A percentile compares a stretch with the other conserved stretches of the same genome.
Conservation (phyloP, 208 protist genomes). For the Crithidia bombi region DNA sequence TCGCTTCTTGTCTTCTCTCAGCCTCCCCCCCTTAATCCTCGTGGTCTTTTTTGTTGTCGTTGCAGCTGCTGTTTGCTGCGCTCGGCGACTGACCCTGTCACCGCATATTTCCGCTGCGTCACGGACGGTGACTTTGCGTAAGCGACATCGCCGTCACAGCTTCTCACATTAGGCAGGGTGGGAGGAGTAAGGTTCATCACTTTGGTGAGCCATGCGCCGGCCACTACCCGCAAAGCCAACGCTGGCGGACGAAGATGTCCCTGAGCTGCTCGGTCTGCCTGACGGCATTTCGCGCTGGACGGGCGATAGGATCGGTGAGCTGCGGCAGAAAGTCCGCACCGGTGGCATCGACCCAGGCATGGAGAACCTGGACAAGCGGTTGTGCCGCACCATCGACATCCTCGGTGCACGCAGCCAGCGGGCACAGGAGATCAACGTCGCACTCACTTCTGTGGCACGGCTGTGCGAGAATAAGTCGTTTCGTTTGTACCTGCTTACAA, state of each 20-base stretch:
- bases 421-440: conserved; percentile 60
- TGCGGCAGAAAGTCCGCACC: conserved; percentile 25
- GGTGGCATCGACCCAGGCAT: conserved; percentile 16
- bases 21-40: too few relatives aligned
- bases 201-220: conserved; percentile 16
- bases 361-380: conserved; percentile 29
- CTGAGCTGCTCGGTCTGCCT: conserved; percentile 39
- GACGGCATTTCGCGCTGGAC: conserved; percentile 74
- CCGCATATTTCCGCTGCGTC: too few relatives aligned
- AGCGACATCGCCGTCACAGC: too few relatives aligned
- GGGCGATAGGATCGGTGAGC: conserved; percentile 38
- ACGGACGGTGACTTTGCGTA: too few relatives aligned
- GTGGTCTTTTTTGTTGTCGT: conserved; percentile 4
- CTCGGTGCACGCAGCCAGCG: conserved; percentile 66
- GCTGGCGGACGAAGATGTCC: conserved; percentile 27
- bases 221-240: neutral
- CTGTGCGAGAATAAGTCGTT: conserved; percentile 60
- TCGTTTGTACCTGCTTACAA: conserved; percentile 68
- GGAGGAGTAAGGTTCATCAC: too few relatives aligned
- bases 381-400: conserved; percentile 82
- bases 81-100: too few relatives aligned
- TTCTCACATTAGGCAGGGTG: too few relatives aligned
- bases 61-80: conserved; percentile 1
- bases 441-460: conserved; percentile 67
- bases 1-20: too few relatives aligned